Percentiles rank a stretch among this genome's conserved stretches.
Conservation (phyloP, 371 early-diverging fungal species). For the Mucor ambiguus region DNA sequence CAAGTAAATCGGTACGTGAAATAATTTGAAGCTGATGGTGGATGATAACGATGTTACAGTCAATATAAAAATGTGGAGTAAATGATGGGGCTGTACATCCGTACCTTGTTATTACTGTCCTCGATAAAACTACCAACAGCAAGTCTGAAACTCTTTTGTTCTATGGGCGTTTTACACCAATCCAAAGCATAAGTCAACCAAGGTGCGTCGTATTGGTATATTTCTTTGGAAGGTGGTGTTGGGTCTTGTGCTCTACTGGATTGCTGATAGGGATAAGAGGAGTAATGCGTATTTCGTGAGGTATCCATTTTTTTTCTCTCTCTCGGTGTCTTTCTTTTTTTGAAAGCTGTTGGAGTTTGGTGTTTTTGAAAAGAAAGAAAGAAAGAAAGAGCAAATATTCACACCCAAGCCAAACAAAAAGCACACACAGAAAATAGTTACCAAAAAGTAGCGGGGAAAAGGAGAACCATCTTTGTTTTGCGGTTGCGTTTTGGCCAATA, state of each 20-base stretch:
- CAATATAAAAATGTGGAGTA: not conserved
- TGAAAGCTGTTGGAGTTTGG: too few species aligned
- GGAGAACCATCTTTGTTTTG: not conserved
- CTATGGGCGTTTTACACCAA: conserved; percentile 77
- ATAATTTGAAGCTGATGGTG: conserved; percentile 63
- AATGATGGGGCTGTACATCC: not conserved
- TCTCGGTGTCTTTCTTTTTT: too few species aligned
- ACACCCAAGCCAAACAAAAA: not conserved
- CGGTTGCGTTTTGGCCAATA: not conserved
- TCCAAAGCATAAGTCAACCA: conserved; percentile 87
- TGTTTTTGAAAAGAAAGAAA: not conserved
- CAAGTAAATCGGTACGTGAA: conserved; percentile 54
- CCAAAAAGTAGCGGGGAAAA: not conserved
- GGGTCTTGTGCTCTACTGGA: conserved; percentile 14
- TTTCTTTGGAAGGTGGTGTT: conserved; percentile 58
- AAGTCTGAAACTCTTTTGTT: conserved; percentile 70
- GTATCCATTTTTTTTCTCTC: conserved; percentile 30
- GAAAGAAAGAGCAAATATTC: not conserved
- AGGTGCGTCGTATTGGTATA: conserved; percentile 83
- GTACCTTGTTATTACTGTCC: conserved; percentile 81
- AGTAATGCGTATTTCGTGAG: conserved; percentile 27
- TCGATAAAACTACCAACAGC: conserved; percentile 87
- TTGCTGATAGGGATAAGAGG: conserved; percentile 26
- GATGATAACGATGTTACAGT: not conserved
- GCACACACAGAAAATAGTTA: not conserved